phyloP scores from a whole-genome alignment of 345 rosid genomes.

The Gossypium thurberi region DNA sequence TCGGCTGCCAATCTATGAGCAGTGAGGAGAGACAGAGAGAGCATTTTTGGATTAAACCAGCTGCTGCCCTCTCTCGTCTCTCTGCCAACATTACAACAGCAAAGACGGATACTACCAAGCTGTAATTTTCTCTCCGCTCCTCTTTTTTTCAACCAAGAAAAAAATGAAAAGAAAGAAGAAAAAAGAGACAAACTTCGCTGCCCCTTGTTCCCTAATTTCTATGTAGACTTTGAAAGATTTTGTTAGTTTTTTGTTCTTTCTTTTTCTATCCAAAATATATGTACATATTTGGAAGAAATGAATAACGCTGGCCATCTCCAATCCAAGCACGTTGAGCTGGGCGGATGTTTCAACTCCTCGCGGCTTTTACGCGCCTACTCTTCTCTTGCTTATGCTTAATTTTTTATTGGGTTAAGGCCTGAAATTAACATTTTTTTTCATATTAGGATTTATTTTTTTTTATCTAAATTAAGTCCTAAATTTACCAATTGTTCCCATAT shows the following conservation, averaged over 20 bases:
- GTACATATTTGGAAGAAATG: not conserved
- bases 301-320: not conserved
- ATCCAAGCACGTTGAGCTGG: not conserved
- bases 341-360: conserved; percentile 5
- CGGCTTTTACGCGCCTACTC: not conserved
- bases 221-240: not conserved
- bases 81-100: conserved; percentile 9
- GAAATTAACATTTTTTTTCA: no score
- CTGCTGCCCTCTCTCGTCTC: not conserved
- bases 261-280: not conserved
- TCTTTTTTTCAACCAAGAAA: not conserved
- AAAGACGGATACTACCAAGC: conserved; percentile 10
- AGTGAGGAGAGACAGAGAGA: not conserved
- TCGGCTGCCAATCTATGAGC: not conserved
- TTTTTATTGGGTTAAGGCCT: no score
- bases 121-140: not conserved
- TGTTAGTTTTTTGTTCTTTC: not conserved
- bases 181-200: not conserved
- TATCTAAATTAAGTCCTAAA: no score
- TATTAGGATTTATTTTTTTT: no score
- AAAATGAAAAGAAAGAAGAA: not conserved
- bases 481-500: fast-evolving
- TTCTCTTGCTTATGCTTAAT: not conserved
- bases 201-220: not conserved
- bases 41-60: not conserved